Conservation (phyloP, 1,284 basidiomycete genomes). For the Ceratobasidium sp. region DNA sequence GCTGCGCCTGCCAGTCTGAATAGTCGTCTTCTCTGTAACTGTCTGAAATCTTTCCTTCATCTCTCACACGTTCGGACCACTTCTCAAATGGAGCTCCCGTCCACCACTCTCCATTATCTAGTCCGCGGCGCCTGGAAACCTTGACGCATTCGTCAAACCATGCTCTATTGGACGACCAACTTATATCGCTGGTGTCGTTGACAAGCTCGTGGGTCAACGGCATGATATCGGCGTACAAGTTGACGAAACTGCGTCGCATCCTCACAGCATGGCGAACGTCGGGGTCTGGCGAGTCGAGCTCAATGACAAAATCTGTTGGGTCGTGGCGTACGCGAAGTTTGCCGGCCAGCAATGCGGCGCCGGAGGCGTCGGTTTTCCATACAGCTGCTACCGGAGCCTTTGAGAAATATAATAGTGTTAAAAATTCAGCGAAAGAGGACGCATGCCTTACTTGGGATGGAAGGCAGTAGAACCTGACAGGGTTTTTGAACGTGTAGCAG, state of each 20-base stretch:
- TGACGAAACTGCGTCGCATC: not conserved
- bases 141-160: conserved; percentile 52
- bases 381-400: not conserved
- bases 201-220: not conserved
- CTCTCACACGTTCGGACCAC: not conserved
- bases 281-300: not conserved
- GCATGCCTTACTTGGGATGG: not conserved
- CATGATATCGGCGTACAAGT: not conserved
- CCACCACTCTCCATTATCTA: not conserved
- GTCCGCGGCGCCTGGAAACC: not conserved
- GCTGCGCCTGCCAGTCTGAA: not conserved
- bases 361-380: not conserved
- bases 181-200: not conserved
- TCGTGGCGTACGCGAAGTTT: not conserved
- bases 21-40: too few relatives aligned
- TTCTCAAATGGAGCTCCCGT: not conserved
- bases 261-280: not conserved
- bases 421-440: not conserved
- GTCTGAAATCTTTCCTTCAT: not conserved
- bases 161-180: conserved; percentile 3
- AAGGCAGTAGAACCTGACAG: not conserved
- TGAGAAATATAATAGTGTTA: not conserved
- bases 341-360: not conserved
- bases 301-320: not conserved
- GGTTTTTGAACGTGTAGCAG: conserved; percentile 1